Evolutionary conservation across 352 stramenopile species (phyloP), one percentile per base, ranked within the genome.

Genomic region (Globisporangium nunn): DNA sequence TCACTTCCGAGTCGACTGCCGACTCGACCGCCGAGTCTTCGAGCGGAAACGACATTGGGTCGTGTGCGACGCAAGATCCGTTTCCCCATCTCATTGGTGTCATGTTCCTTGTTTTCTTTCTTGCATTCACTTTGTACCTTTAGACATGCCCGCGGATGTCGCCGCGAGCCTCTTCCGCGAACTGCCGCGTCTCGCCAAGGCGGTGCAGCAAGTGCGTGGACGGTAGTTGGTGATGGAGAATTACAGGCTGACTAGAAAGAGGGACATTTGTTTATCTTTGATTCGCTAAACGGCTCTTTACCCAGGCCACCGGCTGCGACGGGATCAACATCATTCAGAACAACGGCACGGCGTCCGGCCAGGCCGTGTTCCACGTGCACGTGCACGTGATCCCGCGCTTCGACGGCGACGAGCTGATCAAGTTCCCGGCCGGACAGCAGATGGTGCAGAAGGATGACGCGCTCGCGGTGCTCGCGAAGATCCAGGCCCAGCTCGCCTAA

Each of bases 251-350:
- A 1, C 0, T 23, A 23, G 23, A 23, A 1, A 23, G 23, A 23
- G 23, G 23, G 23, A 23, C 23, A 23, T 23, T 23, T 23, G 23
- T 35, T 8, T 7, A 41, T 17, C 8, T 3, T 12, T 41, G 37
- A 41, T 2, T 41, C 37, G 37, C 11, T 10, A 15, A 17, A 2
- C 10, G 37, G 37, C 4, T 10, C 10, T 11, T 40, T 2, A 14
- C 35, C 35, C 41, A 79, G 59, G 84, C 84, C 23, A 89, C 82
- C 4, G 78, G 77, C 7, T 71, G 69, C 29, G 70, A 81, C 29
- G 81, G 84, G 37, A 60, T 92, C 61, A 91, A 92, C 60, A 83
- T 93, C 64, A 62, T 93, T 31, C 81, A 93, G 71, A 92, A 93
- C 74, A 93, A 93, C 56, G 79, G 79, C 31, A 29, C 65, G 1